Evolutionary conservation across 352 stramenopile genomes (phyloP).

Genomic region (Stephanocyclus meneghinianus): DNA sequence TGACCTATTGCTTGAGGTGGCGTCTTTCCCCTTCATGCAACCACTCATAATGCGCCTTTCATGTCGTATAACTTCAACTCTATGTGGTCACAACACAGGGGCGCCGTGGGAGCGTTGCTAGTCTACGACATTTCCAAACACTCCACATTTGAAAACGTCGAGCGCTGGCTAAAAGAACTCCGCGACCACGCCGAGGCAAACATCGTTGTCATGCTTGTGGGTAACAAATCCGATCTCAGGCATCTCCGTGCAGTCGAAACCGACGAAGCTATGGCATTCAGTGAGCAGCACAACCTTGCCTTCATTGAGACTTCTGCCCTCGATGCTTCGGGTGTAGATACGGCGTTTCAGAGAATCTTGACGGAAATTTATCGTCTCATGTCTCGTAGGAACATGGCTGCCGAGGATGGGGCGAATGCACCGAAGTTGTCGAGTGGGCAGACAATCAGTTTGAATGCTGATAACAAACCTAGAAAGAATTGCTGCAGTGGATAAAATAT

Average conservation of each 20-base stretch:
- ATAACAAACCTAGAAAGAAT: constrained; percentile 39
- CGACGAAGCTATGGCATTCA: constrained; percentile 98
- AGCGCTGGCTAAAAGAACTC: constrained; percentile 99
- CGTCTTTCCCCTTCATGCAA: not conserved
- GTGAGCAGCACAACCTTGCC: constrained; percentile 98
- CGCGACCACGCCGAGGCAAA: constrained; percentile 97
- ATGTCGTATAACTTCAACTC: not conserved
- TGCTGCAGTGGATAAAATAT: constrained; percentile 45
- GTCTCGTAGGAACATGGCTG: constrained; percentile 75
- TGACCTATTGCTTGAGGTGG: not conserved
- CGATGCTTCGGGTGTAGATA: constrained; percentile 96
- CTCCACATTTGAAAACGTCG: constrained; percentile 98
- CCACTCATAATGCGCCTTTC: constrained; percentile 7
- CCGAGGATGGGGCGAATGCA: constrained; percentile 63
- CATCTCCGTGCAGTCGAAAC: constrained; percentile 94
- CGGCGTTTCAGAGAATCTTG: constrained; percentile 98
- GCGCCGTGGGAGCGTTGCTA: constrained; percentile 94
- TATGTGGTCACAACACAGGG: constrained; percentile 41
- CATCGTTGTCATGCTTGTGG: constrained; percentile 93
- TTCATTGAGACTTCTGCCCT: constrained; percentile 99
- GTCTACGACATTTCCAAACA: constrained; percentile 99
- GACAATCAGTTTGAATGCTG: constrained; percentile 70
- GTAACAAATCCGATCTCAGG: constrained; percentile 99
- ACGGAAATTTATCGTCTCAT: constrained; percentile 87
- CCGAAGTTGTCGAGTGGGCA: constrained; percentile 68